Percentiles rank a stretch among this genome's conserved stretches.
phyloP scores from a whole-genome alignment of 345 rosid species.

The Eutrema japonicum region DNA sequence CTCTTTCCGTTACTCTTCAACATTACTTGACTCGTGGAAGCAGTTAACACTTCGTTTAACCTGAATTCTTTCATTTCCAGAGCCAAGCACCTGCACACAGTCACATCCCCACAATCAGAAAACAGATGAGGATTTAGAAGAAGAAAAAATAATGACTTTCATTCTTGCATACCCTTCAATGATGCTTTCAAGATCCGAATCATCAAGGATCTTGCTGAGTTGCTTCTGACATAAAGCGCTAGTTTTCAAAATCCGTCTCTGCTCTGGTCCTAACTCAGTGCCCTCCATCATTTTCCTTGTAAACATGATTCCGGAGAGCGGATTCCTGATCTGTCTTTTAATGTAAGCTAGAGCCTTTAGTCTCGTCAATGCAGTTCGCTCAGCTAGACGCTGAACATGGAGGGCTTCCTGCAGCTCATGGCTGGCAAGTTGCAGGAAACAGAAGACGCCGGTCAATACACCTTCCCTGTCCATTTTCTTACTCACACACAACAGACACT shows the following conservation, averaged over 20 bases:
- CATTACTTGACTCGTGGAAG: constrained; percentile 76
- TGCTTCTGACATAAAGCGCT: constrained; percentile 86
- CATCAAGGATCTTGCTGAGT: constrained; percentile 79
- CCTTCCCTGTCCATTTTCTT: constrained; percentile 84
- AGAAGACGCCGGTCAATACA: constrained; percentile 75
- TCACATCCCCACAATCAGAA: constrained; percentile 16
- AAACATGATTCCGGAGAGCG: constrained; percentile 77
- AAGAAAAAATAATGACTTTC: background rate
- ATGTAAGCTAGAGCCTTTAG: constrained; percentile 77
- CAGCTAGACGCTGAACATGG: constrained; percentile 81
- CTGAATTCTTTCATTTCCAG: constrained; percentile 81
- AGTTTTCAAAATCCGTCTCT: constrained; percentile 65
- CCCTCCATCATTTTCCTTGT: constrained; percentile 77
- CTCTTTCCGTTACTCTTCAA: constrained; percentile 66
- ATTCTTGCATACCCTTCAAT: constrained; percentile 68
- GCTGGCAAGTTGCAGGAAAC: constrained; percentile 97
- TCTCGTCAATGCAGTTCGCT: constrained; percentile 76
- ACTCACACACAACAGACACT: constrained; percentile 78
- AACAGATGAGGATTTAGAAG: background rate
- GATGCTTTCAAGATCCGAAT: constrained; percentile 82
- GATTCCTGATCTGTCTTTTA: constrained; percentile 81
- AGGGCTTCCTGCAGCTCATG: constrained; percentile 90
- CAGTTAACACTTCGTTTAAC: constrained; percentile 57
- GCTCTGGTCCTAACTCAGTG: constrained; percentile 75
- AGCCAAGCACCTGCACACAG: constrained; percentile 65